These are phyloP conservation scores for Thuidium tamariscinum DNA, from an alignment of 225 moss, liverwort and hornwort species.

Conservation along the genomic window DNA sequence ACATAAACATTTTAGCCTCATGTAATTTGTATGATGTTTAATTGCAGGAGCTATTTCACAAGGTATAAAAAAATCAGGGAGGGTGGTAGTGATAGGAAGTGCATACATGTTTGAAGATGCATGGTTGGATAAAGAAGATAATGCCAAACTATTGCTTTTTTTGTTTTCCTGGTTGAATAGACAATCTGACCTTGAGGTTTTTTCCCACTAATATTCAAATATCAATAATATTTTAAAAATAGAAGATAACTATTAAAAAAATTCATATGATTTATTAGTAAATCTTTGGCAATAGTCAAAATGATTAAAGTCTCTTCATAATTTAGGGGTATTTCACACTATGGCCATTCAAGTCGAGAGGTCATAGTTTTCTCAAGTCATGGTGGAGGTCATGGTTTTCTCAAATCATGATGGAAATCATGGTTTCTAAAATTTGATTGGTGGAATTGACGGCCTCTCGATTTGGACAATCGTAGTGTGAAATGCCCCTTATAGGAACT, in stretches of 20 bases:
- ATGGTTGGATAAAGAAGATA: conserved; percentile 93
- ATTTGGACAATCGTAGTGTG: no score
- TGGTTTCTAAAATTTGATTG: no score
- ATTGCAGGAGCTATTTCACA: conserved; percentile 57
- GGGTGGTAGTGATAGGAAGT: conserved; percentile 70
- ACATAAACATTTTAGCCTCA: neutral
- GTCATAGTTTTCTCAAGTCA: no score
- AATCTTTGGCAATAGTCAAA: fast-evolving
- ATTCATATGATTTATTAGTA: no score
- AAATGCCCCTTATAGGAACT: no score
- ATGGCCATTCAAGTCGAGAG: no score
- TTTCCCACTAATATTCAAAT: neutral
- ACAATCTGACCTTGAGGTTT: conserved; percentile 40
- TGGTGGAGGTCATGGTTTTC: no score
- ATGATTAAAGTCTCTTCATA: neutral
- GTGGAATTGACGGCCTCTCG: no score
- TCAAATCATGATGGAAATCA: no score
- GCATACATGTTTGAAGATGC: conserved; percentile 70
- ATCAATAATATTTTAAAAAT: neutral
- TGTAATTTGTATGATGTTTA: neutral
- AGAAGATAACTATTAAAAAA: no score
- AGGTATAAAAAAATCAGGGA: conserved; percentile 38
- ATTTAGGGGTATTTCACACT: no score
- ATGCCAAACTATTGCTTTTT: conserved; percentile 51
- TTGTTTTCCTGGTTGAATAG: conserved; percentile 53